Evolutionary conservation across 306 rosid genomes (phyloP).

Genomic region (Prunus davidiana): DNA sequence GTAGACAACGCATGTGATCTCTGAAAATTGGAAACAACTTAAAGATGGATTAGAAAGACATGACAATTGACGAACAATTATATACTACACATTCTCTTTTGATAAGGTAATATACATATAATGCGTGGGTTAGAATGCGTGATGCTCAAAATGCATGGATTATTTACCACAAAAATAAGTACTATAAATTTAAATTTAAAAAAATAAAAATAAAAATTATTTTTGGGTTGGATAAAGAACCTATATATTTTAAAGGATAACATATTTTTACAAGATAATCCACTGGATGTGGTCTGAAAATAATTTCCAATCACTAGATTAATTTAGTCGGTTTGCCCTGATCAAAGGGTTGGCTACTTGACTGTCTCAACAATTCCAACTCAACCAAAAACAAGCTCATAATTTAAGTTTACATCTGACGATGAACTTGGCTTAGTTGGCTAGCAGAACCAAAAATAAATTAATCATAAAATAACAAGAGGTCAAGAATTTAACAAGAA

Average conservation of each 20-base stretch:
- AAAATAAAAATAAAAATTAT: background rate
- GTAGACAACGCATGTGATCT: conserved; percentile 74
- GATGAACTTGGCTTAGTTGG: background rate
- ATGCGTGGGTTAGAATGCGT: background rate
- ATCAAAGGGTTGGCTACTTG: background rate
- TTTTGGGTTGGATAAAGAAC: background rate
- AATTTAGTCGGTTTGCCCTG: background rate
- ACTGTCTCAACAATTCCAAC: conserved; percentile 1
- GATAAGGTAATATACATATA: background rate
- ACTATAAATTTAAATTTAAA: too few relatives aligned
- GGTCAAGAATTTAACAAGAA: background rate
- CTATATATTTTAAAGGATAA: background rate
- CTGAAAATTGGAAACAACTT: conserved; percentile 40
- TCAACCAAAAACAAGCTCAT: background rate
- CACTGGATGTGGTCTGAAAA: background rate
- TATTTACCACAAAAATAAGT: background rate
- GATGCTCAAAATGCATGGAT: background rate
- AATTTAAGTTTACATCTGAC: background rate
- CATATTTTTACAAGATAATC: background rate
- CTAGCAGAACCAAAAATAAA: background rate
- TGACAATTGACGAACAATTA: background rate
- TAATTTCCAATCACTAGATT: background rate
- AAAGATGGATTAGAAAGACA: conserved; percentile 9
- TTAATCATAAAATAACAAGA: background rate
- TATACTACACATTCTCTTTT: background rate